Percentiles rank a stretch among this genome's conserved stretches.
Evolutionary conservation across 2,329 filamentous ascomycete genomes (phyloP).

Genomic region (Periconia sp.): DNA sequence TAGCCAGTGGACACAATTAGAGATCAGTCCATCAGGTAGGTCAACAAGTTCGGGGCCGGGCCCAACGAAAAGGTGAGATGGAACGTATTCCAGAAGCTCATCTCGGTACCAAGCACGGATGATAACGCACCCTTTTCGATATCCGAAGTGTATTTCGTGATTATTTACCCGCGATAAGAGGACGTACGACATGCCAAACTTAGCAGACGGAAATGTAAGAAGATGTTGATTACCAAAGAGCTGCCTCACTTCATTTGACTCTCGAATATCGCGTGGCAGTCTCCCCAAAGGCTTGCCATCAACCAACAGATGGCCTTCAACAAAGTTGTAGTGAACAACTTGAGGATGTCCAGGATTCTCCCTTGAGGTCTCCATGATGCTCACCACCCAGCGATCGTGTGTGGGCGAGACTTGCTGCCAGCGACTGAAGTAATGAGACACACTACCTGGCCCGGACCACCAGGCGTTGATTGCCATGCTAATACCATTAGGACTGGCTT

Average conservation of each 20-base stretch:
- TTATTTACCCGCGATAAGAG: conserved; percentile 37
- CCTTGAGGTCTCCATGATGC: conserved; percentile 28
- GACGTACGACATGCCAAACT: conserved; percentile 55
- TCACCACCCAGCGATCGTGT: conserved; percentile 44
- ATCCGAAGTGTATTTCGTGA: conserved; percentile 59
- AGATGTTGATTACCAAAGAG: conserved; percentile 60
- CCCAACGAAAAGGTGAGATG: conserved; percentile 24
- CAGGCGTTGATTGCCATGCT: conserved; percentile 40
- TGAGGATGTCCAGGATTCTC: no score
- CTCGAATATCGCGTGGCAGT: conserved; percentile 55
- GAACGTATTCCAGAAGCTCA: conserved; percentile 41
- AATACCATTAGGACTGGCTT: conserved; percentile 28
- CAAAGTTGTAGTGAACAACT: conserved; percentile 47
- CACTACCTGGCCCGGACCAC: no score
- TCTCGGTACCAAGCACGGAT: conserved; percentile 44
- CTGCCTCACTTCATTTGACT: conserved; percentile 47
- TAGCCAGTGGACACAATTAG: conserved; percentile 63
- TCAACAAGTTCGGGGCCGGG: conserved; percentile 45
- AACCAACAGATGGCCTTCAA: conserved; percentile 53
- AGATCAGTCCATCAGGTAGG: conserved; percentile 54
- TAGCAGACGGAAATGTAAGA: conserved; percentile 54
- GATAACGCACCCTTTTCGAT: conserved; percentile 43
- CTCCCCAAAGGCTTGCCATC: conserved; percentile 54
- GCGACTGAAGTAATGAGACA: conserved; percentile 13
- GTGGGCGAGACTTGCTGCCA: no score